A percentile compares a stretch with the other conserved stretches of the same genome.
These are phyloP conservation scores for Acacia pycnantha DNA, from an alignment of 331 rosid genomes.

Conservation along the genomic window DNA sequence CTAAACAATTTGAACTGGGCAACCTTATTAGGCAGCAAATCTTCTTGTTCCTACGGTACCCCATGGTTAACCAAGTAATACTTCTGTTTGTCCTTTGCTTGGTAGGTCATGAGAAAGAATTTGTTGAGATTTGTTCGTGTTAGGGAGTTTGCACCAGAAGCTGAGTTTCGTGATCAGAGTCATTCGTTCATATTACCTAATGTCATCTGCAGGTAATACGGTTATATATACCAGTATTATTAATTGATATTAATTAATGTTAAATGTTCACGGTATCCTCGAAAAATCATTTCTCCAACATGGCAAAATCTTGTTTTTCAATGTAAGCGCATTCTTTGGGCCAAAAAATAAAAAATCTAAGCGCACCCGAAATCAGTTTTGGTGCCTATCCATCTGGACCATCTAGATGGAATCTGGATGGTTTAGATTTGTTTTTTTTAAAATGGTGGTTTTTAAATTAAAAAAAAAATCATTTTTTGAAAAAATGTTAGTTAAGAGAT, in stretches of 20 bases:
- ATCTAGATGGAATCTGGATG: too few species aligned
- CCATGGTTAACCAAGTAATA: slow-evolving; percentile 12
- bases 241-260: neutral
- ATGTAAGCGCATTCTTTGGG: neutral
- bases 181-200: slow-evolving; percentile 75
- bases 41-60: slow-evolving; percentile 1
- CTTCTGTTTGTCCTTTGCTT: slow-evolving; percentile 37
- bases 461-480: too few species aligned
- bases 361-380: too few species aligned
- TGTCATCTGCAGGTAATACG: slow-evolving; percentile 87
- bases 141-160: slow-evolving; percentile 97
- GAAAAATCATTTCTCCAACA: neutral
- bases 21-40: slow-evolving; percentile 14
- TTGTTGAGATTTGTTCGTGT: slow-evolving; percentile 68
- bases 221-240: neutral
- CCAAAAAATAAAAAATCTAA: too few species aligned
- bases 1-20: slow-evolving; percentile 4
- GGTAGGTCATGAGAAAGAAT: slow-evolving; percentile 86
- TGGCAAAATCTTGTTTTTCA: neutral
- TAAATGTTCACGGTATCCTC: neutral
- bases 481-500: too few species aligned
- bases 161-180: slow-evolving; percentile 59
- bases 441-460: too few species aligned
- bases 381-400: too few species aligned
- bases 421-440: too few species aligned